phyloP scores from a whole-genome alignment of 208 protist species.

The Tritrichomonas musculus region DNA sequence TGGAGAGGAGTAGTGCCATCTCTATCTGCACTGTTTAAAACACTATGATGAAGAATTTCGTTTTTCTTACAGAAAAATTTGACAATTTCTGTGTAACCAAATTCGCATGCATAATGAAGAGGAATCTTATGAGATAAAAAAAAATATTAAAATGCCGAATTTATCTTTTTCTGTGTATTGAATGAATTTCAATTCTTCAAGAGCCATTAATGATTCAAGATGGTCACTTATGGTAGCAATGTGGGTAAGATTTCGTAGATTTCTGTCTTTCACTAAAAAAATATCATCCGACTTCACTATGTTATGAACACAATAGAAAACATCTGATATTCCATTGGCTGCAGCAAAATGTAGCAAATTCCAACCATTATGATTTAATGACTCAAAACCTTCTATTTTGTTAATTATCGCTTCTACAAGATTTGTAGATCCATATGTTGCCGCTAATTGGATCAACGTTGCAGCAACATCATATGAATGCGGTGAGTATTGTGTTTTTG shows the following conservation, averaged over 20 bases:
- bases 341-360: slow-evolving; percentile 4
- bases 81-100: background rate
- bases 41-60: no score
- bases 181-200: background rate
- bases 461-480: background rate
- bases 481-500: no score
- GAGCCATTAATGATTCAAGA: background rate
- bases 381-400: background rate
- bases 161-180: no score
- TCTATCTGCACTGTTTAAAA: background rate
- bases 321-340: background rate
- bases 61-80: background rate
- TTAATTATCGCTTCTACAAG: background rate
- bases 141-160: no score
- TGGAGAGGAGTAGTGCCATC: background rate
- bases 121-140: background rate
- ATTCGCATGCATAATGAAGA: background rate
- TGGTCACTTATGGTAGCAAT: background rate
- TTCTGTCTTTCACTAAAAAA: background rate
- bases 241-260: background rate
- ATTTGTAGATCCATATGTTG: background rate
- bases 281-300: background rate
- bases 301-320: background rate
- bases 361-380: background rate
- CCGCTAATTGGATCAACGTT: background rate